phyloP scores from a whole-genome alignment of 352 stramenopile species.

The Elongisporangium prolatum region DNA sequence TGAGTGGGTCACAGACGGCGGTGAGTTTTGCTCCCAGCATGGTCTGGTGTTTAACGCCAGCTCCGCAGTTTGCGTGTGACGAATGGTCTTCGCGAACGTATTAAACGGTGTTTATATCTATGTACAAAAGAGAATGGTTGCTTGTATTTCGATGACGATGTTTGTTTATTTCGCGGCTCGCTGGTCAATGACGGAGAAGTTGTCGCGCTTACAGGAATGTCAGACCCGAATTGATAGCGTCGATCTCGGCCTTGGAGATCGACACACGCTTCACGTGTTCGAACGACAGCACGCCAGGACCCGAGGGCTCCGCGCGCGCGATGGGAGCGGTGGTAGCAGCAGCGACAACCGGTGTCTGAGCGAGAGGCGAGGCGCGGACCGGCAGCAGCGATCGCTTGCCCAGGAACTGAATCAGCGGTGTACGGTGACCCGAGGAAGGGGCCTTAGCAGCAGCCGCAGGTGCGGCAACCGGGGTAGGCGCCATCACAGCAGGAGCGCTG shows the following conservation, averaged over 20 bases:
- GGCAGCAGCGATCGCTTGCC: constrained; percentile 68
- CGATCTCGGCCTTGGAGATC: constrained; percentile 56
- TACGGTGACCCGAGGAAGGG: constrained; percentile 30
- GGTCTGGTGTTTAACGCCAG: constrained; percentile 32
- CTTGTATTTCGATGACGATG: constrained; percentile 1
- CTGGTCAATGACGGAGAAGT: neutral
- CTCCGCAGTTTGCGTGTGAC: constrained; percentile 51
- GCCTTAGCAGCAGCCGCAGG: constrained; percentile 9
- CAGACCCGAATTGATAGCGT: constrained; percentile 79
- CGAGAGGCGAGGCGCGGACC: constrained; percentile 20
- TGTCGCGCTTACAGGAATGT: constrained; percentile 49
- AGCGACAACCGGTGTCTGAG: constrained; percentile 16
- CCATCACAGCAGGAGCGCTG: constrained; percentile 3
- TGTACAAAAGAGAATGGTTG: constrained; percentile 13
- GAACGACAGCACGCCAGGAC: constrained; percentile 61
- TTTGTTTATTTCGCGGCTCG: constrained; percentile 3
- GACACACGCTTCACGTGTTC: constrained; percentile 56
- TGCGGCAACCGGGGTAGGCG: constrained; percentile 29
- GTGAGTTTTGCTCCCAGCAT: constrained; percentile 53
- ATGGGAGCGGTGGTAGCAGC: constrained; percentile 9
- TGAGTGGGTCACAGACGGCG: constrained; percentile 68
- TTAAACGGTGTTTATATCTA: constrained; percentile 6
- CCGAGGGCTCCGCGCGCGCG: constrained; percentile 45
- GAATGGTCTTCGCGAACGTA: neutral
- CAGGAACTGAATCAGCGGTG: constrained; percentile 65